Percentiles rank a stretch among this genome's conserved stretches.
phyloP scores from a whole-genome alignment of 331 rosid genomes.

The Saraca asoca region DNA sequence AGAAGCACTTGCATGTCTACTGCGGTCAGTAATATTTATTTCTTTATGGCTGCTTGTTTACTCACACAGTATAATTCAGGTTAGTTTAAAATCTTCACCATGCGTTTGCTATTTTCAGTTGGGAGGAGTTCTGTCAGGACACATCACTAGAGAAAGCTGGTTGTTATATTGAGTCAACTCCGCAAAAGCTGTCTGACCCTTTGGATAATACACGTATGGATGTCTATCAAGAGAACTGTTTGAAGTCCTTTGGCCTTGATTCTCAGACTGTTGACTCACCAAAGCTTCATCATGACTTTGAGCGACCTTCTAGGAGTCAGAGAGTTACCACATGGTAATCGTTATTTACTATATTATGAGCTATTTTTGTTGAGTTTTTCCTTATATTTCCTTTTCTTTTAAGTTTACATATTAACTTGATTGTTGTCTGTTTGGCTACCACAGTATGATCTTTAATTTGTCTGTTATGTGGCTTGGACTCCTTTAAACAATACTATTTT shows the following conservation, averaged over 20 bases:
- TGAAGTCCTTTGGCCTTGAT: constrained; percentile 44
- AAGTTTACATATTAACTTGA: constrained; percentile 26
- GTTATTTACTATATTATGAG: constrained; percentile 21
- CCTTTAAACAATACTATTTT: constrained; percentile 5
- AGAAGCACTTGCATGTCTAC: constrained; percentile 57
- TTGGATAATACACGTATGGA: constrained; percentile 25
- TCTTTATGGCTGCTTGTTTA: constrained; percentile 8
- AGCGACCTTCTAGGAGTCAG: constrained; percentile 54
- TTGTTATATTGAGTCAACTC: constrained; percentile 51
- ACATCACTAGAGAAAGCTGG: constrained; percentile 69
- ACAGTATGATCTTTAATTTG: not conserved
- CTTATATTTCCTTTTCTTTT: constrained; percentile 12
- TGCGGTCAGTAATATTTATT: constrained; percentile 56
- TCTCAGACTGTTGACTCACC: constrained; percentile 34
- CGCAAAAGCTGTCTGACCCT: constrained; percentile 33
- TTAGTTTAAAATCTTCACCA: constrained; percentile 15
- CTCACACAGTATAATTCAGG: constrained; percentile 7
- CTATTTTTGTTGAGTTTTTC: not conserved
- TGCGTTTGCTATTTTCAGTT: constrained; percentile 52
- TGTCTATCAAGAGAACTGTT: constrained; percentile 43
- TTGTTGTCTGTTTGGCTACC: constrained; percentile 7
- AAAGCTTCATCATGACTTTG: constrained; percentile 36
- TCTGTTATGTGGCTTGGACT: not conserved
- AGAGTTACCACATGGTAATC: constrained; percentile 48
- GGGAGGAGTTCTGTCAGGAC: constrained; percentile 85